Conservation (phyloP, 345 rosid genomes). For the Eucalyptus cloeziana region DNA sequence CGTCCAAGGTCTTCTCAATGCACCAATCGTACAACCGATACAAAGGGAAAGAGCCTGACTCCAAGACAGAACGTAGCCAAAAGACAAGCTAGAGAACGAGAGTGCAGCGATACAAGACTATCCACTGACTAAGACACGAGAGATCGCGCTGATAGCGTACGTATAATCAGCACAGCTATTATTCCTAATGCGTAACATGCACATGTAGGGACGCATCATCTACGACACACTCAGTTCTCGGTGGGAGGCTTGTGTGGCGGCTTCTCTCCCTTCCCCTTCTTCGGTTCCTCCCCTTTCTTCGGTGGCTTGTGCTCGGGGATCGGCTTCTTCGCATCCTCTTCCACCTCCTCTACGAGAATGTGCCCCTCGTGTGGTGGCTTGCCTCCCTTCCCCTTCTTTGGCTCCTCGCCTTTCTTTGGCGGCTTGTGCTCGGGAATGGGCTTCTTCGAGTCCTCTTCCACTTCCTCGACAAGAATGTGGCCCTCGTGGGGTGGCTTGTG, state of each 20-base stretch:
- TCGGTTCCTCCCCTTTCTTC: not conserved
- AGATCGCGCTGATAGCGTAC: not conserved
- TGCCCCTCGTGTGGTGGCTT: not conserved
- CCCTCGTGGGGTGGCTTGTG: slow-evolving; percentile 3
- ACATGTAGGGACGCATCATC: not conserved
- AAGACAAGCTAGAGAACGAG: not conserved
- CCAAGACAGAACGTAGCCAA: not conserved
- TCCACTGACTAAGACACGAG: not conserved
- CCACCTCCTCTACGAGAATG: not conserved
- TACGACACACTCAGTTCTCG: not conserved
- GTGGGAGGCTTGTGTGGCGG: slow-evolving; percentile 5
- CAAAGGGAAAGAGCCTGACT: not conserved
- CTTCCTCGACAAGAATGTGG: not conserved
- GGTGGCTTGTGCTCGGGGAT: not conserved
- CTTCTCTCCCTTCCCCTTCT: not conserved
- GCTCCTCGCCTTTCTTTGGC: not conserved
- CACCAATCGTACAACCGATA: not conserved
- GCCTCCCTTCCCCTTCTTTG: not conserved
- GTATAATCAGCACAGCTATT: not conserved
- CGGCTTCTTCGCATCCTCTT: not conserved
- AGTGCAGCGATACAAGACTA: not conserved
- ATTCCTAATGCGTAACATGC: not conserved
- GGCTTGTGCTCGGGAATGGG: not conserved
- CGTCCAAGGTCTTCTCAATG: not conserved
- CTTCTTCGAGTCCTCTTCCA: not conserved